Evolutionary conservation across 2,329 filamentous ascomycete genomes (phyloP).

Genomic region (Cylindrodendrum hubeiense): DNA sequence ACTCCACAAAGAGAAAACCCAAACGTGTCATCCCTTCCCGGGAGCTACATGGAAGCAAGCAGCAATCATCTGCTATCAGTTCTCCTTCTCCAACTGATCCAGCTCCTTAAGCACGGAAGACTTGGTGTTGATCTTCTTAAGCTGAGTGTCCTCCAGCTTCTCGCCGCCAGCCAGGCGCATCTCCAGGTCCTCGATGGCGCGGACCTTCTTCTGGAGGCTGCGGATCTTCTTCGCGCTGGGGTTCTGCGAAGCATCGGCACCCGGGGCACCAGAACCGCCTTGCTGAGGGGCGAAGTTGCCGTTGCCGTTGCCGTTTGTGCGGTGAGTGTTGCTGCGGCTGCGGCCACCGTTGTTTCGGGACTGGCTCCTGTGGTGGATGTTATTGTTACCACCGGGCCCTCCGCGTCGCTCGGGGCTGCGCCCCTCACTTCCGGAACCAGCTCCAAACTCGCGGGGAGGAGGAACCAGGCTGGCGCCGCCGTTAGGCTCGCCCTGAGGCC

Average conservation of each 20-base stretch:
- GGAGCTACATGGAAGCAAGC: not conserved
- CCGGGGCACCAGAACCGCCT: slow-evolving; percentile 56
- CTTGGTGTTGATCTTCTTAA: slow-evolving; percentile 98
- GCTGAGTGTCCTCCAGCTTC: slow-evolving; percentile 97
- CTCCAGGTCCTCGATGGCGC: slow-evolving; percentile 97
- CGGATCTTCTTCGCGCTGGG: slow-evolving; percentile 96
- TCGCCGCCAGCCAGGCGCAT: slow-evolving; percentile 95
- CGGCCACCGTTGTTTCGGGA: slow-evolving; percentile 65
- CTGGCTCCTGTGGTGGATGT: slow-evolving; percentile 60
- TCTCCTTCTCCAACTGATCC: slow-evolving; percentile 62
- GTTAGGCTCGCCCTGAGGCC: slow-evolving; percentile 55
- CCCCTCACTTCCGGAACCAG: slow-evolving; percentile 62
- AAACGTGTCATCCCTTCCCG: not conserved
- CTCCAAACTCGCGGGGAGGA: slow-evolving; percentile 54
- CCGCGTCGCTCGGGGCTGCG: slow-evolving; percentile 77
- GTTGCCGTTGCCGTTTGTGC: slow-evolving; percentile 42
- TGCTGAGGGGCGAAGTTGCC: slow-evolving; percentile 42
- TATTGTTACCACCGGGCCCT: slow-evolving; percentile 48
- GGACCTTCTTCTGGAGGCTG: slow-evolving; percentile 94
- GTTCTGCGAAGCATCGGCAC: slow-evolving; percentile 63
- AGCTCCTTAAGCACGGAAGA: slow-evolving; percentile 86
- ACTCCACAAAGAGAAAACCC: not conserved
- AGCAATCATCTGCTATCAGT: slow-evolving; percentile 24
- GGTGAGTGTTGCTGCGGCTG: slow-evolving; percentile 65
- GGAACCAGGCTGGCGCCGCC: slow-evolving; percentile 62